Percentiles rank a stretch among this genome's conserved stretches.
Conservation (phyloP, 179 eudicot species). For the Silene vulgaris region DNA sequence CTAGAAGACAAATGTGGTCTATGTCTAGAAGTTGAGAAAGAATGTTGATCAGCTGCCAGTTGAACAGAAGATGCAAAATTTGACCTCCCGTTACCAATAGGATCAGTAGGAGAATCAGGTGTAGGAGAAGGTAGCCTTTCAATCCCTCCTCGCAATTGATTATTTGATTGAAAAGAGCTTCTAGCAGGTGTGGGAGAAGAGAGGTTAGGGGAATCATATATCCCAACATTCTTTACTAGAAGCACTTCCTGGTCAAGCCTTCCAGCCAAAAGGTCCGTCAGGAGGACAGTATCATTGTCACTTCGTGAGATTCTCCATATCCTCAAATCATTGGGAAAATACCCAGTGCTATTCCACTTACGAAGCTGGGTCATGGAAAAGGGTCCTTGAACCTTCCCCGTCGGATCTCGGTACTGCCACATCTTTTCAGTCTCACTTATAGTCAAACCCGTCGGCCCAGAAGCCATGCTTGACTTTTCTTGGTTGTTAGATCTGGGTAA, state of each 20-base stretch:
- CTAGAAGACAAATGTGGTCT: conserved; percentile 17
- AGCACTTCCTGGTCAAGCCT: conserved; percentile 42
- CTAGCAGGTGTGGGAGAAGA: conserved; percentile 29
- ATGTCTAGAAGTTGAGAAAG: conserved; percentile 20
- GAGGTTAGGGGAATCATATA: no score
- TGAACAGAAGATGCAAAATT: not conserved
- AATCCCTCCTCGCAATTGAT: conserved; percentile 29
- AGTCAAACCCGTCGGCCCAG: conserved; percentile 37
- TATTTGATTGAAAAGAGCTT: conserved; percentile 28
- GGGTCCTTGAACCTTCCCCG: conserved; percentile 91
- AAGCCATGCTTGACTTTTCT: conserved; percentile 41
- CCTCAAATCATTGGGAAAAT: conserved; percentile 67
- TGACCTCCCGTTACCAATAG: conserved; percentile 16
- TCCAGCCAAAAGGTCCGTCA: conserved; percentile 72
- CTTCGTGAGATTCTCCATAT: conserved; percentile 58
- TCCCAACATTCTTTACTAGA: conserved; percentile 12
- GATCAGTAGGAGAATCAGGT: conserved; percentile 35
- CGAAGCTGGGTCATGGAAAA: conserved; percentile 83
- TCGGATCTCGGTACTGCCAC: conserved; percentile 90
- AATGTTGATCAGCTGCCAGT: conserved; percentile 9
- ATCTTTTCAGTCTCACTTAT: conserved; percentile 62
- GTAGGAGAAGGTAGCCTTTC: conserved; percentile 46
- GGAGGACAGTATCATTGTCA: conserved; percentile 63
- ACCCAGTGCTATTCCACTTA: conserved; percentile 86
- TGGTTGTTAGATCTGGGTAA: conserved; percentile 25